Conservation (phyloP, 805 yeast genomes). For the Pichia kluyveri region DNA sequence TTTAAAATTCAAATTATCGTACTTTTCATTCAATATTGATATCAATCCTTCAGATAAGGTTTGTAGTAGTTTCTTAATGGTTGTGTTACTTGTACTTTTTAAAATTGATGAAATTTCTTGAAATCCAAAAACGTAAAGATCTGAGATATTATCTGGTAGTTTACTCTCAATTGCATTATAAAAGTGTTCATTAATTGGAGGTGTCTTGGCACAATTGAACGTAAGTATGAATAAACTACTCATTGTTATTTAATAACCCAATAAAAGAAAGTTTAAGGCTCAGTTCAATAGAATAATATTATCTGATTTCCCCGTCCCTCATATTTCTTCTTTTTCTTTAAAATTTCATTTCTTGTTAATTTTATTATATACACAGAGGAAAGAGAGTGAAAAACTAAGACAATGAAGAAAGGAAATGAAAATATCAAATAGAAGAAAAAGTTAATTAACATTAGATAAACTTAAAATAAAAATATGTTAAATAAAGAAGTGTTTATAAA, state of each 20-base stretch:
- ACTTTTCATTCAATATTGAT: slow-evolving; percentile 27
- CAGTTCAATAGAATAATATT: neutral
- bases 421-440: too few relatives aligned
- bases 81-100: slow-evolving; percentile 39
- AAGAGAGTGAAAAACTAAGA: too few relatives aligned
- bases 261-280: neutral
- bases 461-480: too few relatives aligned
- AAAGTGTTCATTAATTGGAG: slow-evolving; percentile 29
- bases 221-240: slow-evolving; percentile 27
- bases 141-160: slow-evolving; percentile 23
- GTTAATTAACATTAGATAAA: too few relatives aligned
- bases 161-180: slow-evolving; percentile 18
- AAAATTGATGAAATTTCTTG: slow-evolving; percentile 54
- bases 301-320: too few relatives aligned
- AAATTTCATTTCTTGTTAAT: too few relatives aligned
- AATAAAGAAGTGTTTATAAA: too few relatives aligned
- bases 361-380: too few relatives aligned
- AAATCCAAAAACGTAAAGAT: slow-evolving; percentile 52
- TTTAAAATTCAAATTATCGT: slow-evolving; percentile 29
- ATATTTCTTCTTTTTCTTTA: too few relatives aligned
- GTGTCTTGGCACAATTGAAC: slow-evolving; percentile 47
- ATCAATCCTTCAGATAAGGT: slow-evolving; percentile 28
- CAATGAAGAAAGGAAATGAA: too few relatives aligned
- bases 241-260: too few relatives aligned
- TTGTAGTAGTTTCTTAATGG: slow-evolving; percentile 31